These are phyloP conservation scores for Oryza coarctata DNA, from an alignment of 176 grass and related monocot genomes.

Conservation along the genomic window DNA sequence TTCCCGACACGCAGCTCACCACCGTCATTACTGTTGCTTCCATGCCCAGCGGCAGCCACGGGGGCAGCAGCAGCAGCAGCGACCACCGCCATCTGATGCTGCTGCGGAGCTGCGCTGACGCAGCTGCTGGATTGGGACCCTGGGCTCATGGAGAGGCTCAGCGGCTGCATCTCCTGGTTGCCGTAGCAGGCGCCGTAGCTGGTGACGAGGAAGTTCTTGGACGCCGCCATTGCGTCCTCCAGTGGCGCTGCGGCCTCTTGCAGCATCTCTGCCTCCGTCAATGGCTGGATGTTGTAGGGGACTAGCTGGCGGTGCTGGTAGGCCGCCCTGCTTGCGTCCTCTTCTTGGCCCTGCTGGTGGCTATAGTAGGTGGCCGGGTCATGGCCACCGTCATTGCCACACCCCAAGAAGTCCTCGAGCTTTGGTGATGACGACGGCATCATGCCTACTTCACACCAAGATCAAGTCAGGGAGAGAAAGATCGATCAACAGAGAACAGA, in stretches of 20 bases:
- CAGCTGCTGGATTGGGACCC: slow-evolving; percentile 73
- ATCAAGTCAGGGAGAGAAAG: not conserved
- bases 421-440: slow-evolving; percentile 79
- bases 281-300: slow-evolving; percentile 55
- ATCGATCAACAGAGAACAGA: not conserved
- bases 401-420: slow-evolving; percentile 96
- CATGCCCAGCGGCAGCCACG: slow-evolving; percentile 33
- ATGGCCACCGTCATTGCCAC: slow-evolving; percentile 44
- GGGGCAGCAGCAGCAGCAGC: slow-evolving; percentile 36
- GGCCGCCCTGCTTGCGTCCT: slow-evolving; percentile 20
- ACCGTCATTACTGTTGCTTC: slow-evolving; percentile 34
- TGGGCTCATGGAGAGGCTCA: slow-evolving; percentile 91
- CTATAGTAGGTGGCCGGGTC: slow-evolving; percentile 55
- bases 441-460: slow-evolving; percentile 47
- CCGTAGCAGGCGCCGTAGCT: slow-evolving; percentile 38
- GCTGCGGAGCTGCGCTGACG: slow-evolving; percentile 50
- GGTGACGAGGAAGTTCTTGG: slow-evolving; percentile 49
- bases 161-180: slow-evolving; percentile 56
- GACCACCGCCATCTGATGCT: slow-evolving; percentile 30
- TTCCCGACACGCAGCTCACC: slow-evolving; percentile 45
- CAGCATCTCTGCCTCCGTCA: slow-evolving; percentile 66
- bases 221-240: slow-evolving; percentile 54
- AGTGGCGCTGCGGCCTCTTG: slow-evolving; percentile 47
- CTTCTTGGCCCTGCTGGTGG: slow-evolving; percentile 47
- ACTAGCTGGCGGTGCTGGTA: slow-evolving; percentile 47